Conservation (phyloP, 2,329 filamentous ascomycete genomes). For the Penicillium sp. region DNA sequence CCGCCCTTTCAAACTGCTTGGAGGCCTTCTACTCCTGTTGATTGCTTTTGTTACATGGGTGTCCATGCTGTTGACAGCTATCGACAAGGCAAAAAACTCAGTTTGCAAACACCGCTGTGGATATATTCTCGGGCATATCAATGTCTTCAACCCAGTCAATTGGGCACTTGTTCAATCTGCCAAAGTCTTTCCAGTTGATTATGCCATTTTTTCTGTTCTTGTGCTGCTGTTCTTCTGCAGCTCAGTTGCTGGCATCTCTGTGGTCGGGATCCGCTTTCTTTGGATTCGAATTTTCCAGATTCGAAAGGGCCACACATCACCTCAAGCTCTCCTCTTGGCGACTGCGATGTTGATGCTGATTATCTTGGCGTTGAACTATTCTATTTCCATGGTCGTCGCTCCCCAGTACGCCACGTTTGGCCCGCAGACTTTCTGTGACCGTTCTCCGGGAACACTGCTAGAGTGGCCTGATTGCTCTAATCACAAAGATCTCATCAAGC, state of each 20-base stretch:
- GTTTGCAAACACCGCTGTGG: constrained; percentile 88
- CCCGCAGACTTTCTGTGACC: constrained; percentile 89
- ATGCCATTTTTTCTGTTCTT: constrained; percentile 81
- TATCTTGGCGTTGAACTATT: constrained; percentile 88
- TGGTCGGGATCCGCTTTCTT: constrained; percentile 89
- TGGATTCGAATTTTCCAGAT: constrained; percentile 95
- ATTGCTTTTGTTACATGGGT: constrained; percentile 76
- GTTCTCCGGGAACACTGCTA: constrained; percentile 61
- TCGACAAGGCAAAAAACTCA: constrained; percentile 96
- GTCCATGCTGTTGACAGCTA: constrained; percentile 91
- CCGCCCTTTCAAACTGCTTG: constrained; percentile 83
- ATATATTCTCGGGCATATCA: constrained; percentile 84
- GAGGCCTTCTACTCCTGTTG: constrained; percentile 75
- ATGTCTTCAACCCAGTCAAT: constrained; percentile 94
- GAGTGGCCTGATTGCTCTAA: constrained; percentile 74
- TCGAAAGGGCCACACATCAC: constrained; percentile 81
- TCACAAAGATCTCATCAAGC: constrained; percentile 66
- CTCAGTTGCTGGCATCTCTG: constrained; percentile 81
- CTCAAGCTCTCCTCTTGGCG: constrained; percentile 86
- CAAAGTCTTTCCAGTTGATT: constrained; percentile 86
- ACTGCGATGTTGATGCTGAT: constrained; percentile 90
- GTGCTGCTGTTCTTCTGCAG: constrained; percentile 86
- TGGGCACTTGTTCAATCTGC: constrained; percentile 81
- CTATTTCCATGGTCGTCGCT: constrained; percentile 87
- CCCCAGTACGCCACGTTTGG: constrained; percentile 95